phyloP scores from a whole-genome alignment of 495 filamentous ascomycete genomes.

The Podospora comata region DNA sequence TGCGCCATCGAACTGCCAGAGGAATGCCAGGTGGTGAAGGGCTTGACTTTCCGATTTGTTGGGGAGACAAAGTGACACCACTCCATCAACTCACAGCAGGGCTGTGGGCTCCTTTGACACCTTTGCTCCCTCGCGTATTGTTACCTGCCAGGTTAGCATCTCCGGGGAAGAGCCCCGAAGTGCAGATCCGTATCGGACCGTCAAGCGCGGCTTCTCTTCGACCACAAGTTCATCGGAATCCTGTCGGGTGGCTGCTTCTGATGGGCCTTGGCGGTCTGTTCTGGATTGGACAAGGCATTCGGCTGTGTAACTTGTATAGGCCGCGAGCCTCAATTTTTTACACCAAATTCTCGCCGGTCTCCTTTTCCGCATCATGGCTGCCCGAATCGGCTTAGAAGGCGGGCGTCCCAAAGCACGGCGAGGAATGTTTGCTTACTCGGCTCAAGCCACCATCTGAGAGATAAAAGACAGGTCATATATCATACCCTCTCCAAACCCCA shows the following conservation, averaged over 20 bases:
- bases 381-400: background rate
- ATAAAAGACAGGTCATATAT: conserved; percentile 12
- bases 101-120: no score
- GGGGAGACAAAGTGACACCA: conserved; percentile 1
- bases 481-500: background rate
- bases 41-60: conserved; percentile 20
- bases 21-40: conserved; percentile 1
- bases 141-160: conserved; percentile 5
- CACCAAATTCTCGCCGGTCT: background rate
- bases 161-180: conserved; percentile 10
- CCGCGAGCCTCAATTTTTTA: background rate
- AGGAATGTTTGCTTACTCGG: conserved; percentile 17
- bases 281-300: conserved; percentile 2
- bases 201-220: conserved; percentile 2
- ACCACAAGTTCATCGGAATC: background rate
- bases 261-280: background rate
- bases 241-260: background rate
- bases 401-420: background rate
- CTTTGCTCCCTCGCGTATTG: background rate
- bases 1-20: conserved; percentile 33
- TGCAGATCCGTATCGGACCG: conserved; percentile 6
- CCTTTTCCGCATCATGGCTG: background rate
- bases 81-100: no score
- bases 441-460: conserved; percentile 4
- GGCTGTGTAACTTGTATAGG: background rate